These are phyloP conservation scores for Beauveria sp. DNA, from an alignment of 2,329 filamentous ascomycete species.

Conservation along the genomic window DNA sequence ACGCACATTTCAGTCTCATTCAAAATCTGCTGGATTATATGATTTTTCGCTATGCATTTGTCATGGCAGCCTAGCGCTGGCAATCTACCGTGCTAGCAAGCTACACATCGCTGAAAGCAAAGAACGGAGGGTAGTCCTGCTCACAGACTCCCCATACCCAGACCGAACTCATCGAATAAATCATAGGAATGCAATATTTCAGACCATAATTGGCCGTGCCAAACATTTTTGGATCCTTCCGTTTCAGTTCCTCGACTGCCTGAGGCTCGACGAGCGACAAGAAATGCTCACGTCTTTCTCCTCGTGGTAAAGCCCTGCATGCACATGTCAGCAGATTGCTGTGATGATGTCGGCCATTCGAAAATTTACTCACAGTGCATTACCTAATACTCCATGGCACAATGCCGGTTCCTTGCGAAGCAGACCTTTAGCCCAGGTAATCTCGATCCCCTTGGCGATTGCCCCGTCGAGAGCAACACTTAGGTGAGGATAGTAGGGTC, in stretches of 20 bases:
- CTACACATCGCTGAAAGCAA: conserved; percentile 30
- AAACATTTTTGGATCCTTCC: conserved; percentile 25
- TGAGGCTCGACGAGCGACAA: conserved; percentile 49
- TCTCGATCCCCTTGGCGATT: conserved; percentile 42
- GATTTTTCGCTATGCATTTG: neutral
- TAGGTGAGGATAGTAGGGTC: conserved; percentile 47
- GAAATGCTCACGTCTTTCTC: conserved; percentile 38
- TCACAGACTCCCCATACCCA: conserved; percentile 31
- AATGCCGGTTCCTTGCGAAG: conserved; percentile 58
- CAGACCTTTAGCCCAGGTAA: conserved; percentile 49
- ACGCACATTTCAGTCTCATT: neutral
- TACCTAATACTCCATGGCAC: conserved; percentile 59
- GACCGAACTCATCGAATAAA: conserved; percentile 29
- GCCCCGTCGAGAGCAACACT: conserved; percentile 44
- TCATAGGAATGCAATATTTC: conserved; percentile 25
- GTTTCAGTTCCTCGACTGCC: conserved; percentile 39
- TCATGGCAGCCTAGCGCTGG: neutral
- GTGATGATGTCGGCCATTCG: conserved; percentile 13
- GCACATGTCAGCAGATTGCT: neutral
- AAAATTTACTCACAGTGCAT: conserved; percentile 46
- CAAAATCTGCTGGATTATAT: too few relatives aligned
- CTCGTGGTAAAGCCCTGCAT: conserved; percentile 22
- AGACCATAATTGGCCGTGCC: conserved; percentile 30
- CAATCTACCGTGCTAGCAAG: neutral
- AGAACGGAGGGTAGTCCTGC: conserved; percentile 25